phyloP scores from a whole-genome alignment of 2,329 filamentous ascomycete species.

The Nemania diffusa region DNA sequence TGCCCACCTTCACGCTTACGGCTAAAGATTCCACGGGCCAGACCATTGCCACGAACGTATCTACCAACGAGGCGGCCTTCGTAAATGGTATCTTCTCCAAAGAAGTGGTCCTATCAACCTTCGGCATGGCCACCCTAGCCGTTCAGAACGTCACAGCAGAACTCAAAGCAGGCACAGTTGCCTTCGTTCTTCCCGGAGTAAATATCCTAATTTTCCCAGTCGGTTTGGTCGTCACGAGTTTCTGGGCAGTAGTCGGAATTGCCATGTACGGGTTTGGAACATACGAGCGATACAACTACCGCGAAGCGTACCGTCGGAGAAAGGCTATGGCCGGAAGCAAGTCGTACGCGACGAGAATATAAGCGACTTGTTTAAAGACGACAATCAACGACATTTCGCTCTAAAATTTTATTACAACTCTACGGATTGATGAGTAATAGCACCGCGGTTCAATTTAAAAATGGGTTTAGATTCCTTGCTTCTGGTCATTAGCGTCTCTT shows the following conservation, averaged over 20 bases:
- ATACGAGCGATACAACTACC: constrained; percentile 72
- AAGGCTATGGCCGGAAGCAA: constrained; percentile 56
- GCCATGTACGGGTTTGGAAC: constrained; percentile 72
- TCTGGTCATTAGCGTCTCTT: not conserved
- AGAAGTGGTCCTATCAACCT: constrained; percentile 63
- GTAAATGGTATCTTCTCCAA: constrained; percentile 76
- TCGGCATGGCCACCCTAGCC: constrained; percentile 59
- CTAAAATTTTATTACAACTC: not conserved
- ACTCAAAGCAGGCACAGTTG: constrained; percentile 63
- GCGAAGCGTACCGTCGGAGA: constrained; percentile 69
- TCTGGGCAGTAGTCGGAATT: constrained; percentile 70
- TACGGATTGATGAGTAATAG: not conserved
- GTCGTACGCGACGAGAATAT: constrained; percentile 40
- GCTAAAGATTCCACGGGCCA: constrained; percentile 64
- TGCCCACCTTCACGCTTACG: constrained; percentile 74
- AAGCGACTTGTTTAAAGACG: not conserved
- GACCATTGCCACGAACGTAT: constrained; percentile 70
- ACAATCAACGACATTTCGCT: not conserved
- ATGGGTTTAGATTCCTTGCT: constrained; percentile 1
- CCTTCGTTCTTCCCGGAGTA: constrained; percentile 76
- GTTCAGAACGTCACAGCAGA: constrained; percentile 59
- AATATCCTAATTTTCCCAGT: constrained; percentile 75
- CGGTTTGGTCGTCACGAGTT: constrained; percentile 72
- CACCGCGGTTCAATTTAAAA: not conserved
- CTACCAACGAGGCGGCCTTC: constrained; percentile 76